phyloP scores from a whole-genome alignment of 306 rosid species.

The Rosa chinensis region DNA sequence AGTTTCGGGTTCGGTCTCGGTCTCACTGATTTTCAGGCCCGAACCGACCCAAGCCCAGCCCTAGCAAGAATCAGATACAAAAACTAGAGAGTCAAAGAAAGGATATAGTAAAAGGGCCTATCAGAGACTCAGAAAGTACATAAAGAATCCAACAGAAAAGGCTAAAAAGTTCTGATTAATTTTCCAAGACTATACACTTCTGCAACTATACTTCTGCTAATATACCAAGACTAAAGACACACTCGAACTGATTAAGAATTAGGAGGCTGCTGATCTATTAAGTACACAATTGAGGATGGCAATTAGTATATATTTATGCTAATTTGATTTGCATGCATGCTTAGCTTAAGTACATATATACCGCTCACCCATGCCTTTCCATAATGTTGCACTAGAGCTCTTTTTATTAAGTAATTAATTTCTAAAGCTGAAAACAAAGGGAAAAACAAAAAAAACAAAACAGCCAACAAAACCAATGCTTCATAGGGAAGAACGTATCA shows the following conservation, averaged over 20 bases:
- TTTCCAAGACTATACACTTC: constrained; percentile 50
- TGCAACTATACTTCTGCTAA: constrained; percentile 42
- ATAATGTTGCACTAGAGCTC: constrained; percentile 13
- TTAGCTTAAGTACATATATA: constrained; percentile 3
- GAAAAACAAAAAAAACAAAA: no score
- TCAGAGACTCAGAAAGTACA: not conserved
- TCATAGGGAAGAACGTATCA: no score
- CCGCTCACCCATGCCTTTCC: constrained; percentile 13
- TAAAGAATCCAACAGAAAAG: constrained; percentile 26
- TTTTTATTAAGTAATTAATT: not conserved
- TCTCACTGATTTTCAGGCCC: no score
- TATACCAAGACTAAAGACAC: constrained; percentile 16
- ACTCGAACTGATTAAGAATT: not conserved
- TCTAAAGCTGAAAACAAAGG: no score
- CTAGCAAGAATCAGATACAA: no score
- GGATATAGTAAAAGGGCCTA: not conserved
- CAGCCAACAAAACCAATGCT: no score
- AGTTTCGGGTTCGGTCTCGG: no score
- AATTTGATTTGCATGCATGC: not conserved
- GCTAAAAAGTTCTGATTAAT: constrained; percentile 33
- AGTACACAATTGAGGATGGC: not conserved
- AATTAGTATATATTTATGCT: not conserved
- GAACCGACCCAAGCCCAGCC: no score
- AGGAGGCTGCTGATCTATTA: not conserved
- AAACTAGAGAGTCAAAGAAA: not conserved